Conservation (phyloP, 2,329 filamentous ascomycete species). For the Neurospora sp. region DNA sequence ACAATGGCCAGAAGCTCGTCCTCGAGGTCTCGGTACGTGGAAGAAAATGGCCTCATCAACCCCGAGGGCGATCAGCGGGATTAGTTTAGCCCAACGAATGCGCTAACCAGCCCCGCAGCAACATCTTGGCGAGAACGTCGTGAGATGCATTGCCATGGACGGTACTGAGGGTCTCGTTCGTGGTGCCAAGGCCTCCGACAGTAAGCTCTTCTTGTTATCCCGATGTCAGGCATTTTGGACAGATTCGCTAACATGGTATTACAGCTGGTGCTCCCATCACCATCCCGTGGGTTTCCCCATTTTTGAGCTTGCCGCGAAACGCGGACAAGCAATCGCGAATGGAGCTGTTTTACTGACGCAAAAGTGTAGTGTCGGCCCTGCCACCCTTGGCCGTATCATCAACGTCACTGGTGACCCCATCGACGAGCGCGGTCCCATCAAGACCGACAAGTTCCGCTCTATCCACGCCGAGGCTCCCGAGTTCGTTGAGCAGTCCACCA, state of each 20-base stretch:
- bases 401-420: conserved; percentile 99
- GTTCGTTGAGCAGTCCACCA: conserved; percentile 93
- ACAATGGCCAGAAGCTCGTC: conserved; percentile 88
- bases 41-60: conserved; percentile 8
- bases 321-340: not conserved
- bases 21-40: conserved; percentile 84
- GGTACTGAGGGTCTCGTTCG: conserved; percentile 99
- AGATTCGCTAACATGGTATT: conserved; percentile 9
- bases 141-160: conserved; percentile 99
- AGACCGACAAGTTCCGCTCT: conserved; percentile 74
- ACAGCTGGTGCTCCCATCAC: conserved; percentile 80
- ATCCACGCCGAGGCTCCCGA: conserved; percentile 91
- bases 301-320: not conserved
- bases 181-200: conserved; percentile 76
- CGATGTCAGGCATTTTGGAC: not conserved
- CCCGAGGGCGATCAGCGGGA: not conserved
- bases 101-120: conserved; percentile 53
- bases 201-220: conserved; percentile 9
- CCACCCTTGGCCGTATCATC: conserved; percentile 96
- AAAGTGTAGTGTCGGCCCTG: conserved; percentile 53
- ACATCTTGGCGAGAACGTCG: conserved; percentile 99
- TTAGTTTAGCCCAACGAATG: not conserved
- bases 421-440: conserved; percentile 98
- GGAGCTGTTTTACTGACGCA: conserved; percentile 10
- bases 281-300: conserved; percentile 37